Conservation (phyloP, 352 stramenopile species). For the Globisporangium orthogonon region DNA sequence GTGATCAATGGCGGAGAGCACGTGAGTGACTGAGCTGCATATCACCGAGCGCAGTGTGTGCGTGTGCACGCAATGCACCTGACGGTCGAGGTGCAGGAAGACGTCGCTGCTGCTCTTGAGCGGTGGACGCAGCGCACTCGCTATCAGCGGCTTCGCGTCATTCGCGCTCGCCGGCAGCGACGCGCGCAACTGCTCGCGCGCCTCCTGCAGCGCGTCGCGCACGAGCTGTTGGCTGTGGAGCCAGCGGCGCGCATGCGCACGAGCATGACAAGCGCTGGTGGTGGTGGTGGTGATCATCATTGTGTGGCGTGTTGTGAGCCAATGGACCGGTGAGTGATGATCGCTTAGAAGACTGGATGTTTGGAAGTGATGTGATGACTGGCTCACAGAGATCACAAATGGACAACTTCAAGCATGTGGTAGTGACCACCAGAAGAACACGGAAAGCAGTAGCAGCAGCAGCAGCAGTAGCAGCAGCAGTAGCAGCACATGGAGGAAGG, state of each 20-base stretch:
- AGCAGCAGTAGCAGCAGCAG: neutral
- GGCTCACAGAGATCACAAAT: neutral
- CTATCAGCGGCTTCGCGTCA: constrained; percentile 56
- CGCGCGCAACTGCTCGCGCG: constrained; percentile 7
- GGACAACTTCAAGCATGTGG: neutral
- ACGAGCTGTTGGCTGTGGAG: constrained; percentile 11
- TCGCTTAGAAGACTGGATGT: neutral
- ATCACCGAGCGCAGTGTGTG: neutral
- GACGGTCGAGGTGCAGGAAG: constrained; percentile 44
- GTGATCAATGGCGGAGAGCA: too few relatives aligned
- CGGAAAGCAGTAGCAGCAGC: too few relatives aligned
- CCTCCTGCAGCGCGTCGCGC: constrained; percentile 7
- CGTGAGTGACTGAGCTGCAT: neutral
- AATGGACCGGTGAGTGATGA: neutral
- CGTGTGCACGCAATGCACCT: constrained; percentile 10
- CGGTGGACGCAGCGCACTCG: constrained; percentile 33
- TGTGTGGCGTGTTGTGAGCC: too few relatives aligned
- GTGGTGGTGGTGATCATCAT: neutral
- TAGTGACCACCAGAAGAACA: neutral
- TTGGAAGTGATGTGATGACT: neutral
- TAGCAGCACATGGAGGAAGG: neutral
- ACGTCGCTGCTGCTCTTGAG: constrained; percentile 42
- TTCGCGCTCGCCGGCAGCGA: constrained; percentile 3
- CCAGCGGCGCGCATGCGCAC: neutral
- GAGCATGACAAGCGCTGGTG: neutral